Evolutionary conservation across 352 stramenopile species (phyloP).

Genomic region (Poterioochromonas sp.): DNA sequence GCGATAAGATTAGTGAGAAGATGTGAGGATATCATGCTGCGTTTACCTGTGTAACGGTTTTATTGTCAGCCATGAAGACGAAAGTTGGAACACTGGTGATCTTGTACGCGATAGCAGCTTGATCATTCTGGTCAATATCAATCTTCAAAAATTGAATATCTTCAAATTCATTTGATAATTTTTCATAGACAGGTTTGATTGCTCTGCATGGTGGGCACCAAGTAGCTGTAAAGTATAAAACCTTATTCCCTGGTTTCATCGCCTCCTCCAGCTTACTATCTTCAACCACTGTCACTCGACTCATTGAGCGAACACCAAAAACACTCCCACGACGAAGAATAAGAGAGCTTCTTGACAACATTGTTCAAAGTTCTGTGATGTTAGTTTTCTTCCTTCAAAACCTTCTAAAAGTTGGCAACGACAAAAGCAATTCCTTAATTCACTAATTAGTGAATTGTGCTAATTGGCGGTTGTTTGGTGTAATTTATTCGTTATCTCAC

Average conservation of each 20-base stretch:
- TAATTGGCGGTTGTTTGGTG: too few species aligned
- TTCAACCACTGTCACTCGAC: too few species aligned
- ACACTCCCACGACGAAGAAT: too few species aligned
- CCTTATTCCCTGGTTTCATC: conserved; percentile 38
- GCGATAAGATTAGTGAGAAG: not conserved
- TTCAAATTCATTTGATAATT: conserved; percentile 37
- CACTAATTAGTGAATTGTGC: too few species aligned
- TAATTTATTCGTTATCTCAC: too few species aligned
- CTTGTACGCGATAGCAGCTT: not conserved
- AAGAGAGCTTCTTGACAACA: too few species aligned
- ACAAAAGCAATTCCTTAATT: too few species aligned
- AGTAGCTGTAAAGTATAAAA: conserved; percentile 46
- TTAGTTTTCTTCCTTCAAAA: too few species aligned
- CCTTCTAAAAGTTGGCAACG: too few species aligned
- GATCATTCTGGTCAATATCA: not conserved
- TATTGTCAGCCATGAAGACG: not conserved
- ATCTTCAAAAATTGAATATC: conserved; percentile 20
- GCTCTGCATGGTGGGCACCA: conserved; percentile 44
- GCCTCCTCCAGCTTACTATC: too few species aligned
- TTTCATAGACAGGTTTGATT: conserved; percentile 41
- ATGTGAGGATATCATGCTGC: not conserved
- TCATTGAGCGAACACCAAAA: too few species aligned
- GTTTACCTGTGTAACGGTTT: not conserved
- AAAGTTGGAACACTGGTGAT: conserved; percentile 21
- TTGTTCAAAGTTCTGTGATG: too few species aligned